Base-by-base conservation (phyloP, 2,329 filamentous ascomycete species). In the Paecilomyces variotii region DNA sequence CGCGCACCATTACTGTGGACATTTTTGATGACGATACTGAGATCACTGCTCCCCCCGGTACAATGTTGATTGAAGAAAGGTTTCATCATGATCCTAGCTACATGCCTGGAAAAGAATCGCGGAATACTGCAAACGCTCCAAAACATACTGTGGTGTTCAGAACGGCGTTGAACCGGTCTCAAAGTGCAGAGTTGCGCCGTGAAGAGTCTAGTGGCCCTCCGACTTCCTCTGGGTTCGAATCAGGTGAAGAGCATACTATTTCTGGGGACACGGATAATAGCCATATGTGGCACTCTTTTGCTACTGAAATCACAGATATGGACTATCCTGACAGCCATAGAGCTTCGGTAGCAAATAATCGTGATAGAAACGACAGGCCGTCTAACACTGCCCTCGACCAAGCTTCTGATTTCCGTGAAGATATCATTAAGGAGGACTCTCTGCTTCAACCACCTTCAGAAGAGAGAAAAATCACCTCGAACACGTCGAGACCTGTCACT, bases 1-100 rank as follows among this genome's bases (percentile, higher is more conserved):
- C 77, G 6, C 75, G 74, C 57, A 79, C 76, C 1, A 77, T 79
- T 55, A 78, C 75, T 2, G 77, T 79, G 7, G 76, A 79, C 59
- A 72, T 79, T 19, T 78, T 71, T 58, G 75, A 78, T 61, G 68
- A 75, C 14, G 70, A 76, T 32, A 73, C 65, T 54, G 68, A 78
- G 53, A 76, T 79, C 52, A 67, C 70, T 49, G 69, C 77, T 28
- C 77, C 77, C 12, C 77, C 77, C 14, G 77, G 77, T 3, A 78
- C 76, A 1, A 74, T 74, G 57, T 73, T 79, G 68, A 65, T 79
- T 49, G 75, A 76, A 56, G 77, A 79, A 64, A 70, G 70, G 30
- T 74, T 78, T 53, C 62, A 82, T 79, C 62, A 82, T 78, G 60
- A 84, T 79, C 65, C 39, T 45, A 83, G 32, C 58, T 60, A 35